Evolutionary conservation across 495 filamentous ascomycete genomes (phyloP).

Genomic region (Lasiosphaeria ovina): DNA sequence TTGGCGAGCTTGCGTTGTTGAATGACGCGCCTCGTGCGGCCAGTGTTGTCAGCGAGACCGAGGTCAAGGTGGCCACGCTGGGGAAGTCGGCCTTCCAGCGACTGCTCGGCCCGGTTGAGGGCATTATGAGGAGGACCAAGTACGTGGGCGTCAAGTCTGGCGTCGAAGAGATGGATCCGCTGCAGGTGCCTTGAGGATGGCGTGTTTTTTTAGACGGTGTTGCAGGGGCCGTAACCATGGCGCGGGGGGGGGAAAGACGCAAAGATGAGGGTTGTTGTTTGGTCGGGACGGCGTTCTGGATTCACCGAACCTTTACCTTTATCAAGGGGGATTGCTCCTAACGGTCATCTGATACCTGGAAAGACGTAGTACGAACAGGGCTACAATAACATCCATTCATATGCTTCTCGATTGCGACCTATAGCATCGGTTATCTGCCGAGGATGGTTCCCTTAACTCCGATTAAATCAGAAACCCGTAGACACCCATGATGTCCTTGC

Average conservation of each 20-base stretch:
- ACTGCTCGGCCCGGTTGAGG: slow-evolving; percentile 86
- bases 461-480: too few species aligned
- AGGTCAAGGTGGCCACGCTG: slow-evolving; percentile 90
- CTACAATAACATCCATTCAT: slow-evolving; percentile 10
- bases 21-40: slow-evolving; percentile 95
- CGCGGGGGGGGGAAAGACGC: background rate
- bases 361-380: slow-evolving; percentile 16
- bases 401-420: background rate
- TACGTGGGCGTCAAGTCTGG: slow-evolving; percentile 53
- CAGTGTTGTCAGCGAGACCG: slow-evolving; percentile 74
- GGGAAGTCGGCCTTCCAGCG: slow-evolving; percentile 95
- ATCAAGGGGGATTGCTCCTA: slow-evolving; percentile 6
- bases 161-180: slow-evolving; percentile 53
- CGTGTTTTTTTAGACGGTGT: background rate
- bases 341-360: slow-evolving; percentile 12
- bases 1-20: slow-evolving; percentile 89
- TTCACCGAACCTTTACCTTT: slow-evolving; percentile 17
- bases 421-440: background rate
- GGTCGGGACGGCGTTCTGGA: slow-evolving; percentile 24
- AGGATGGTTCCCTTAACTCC: too few species aligned
- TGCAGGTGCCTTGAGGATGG: slow-evolving; percentile 32
- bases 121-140: slow-evolving; percentile 82
- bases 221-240: background rate
- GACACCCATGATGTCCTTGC: too few species aligned
- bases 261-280: slow-evolving; percentile 9